Evolutionary conservation across 768 basidiomycete genomes (phyloP), one percentile per base, ranked within the genome.

Genomic region (Russula brevipes): DNA sequence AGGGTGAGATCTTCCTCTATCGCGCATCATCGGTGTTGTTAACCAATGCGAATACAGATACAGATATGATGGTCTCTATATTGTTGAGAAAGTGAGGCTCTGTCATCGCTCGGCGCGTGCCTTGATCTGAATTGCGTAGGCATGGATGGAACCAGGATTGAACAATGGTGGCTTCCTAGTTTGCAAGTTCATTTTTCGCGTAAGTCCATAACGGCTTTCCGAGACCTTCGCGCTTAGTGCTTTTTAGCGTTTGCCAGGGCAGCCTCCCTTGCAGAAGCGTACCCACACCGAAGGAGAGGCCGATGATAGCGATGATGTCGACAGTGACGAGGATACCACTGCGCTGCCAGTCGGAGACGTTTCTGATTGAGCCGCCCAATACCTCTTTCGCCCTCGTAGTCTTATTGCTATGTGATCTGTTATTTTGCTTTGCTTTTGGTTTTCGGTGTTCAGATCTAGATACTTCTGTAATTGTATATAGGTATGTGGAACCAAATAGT

Each of bases 31-130:
- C 12, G 3, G 38, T 31, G 6, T 38, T 49, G 24, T 54, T 33
- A 12, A 24, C 47, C 19, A 33, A 54, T 42, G 7, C 36, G 24
- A 12, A 24, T 41, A 60, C 57, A 89, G 90, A 31, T 97, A 94
- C 71, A 85, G 93, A 9, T 97, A 97, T 70, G 94, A 96, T 68
- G 94, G 94, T 1, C 78, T 97, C 11, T 97, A 96, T 71, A 76
- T 70, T 2, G 88, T 93, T 16, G 88, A 88, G 73, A 85, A 85
- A 78, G 89, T 83, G 64, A 54, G 76, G 47, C 35, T 36, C 31
- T 54, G 19, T 59, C 33, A 5, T 52, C 41, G 17, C 9, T 54
- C 4, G 4, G 6, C 6, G 0, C 12, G 19, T 12, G 24, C 16
- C 9, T 61, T 36, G 36, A 61, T 70, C 1, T 60, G 68, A 47